Conservation (phyloP, 768 basidiomycete species). For the Candolleomyces aberdarensis region DNA sequence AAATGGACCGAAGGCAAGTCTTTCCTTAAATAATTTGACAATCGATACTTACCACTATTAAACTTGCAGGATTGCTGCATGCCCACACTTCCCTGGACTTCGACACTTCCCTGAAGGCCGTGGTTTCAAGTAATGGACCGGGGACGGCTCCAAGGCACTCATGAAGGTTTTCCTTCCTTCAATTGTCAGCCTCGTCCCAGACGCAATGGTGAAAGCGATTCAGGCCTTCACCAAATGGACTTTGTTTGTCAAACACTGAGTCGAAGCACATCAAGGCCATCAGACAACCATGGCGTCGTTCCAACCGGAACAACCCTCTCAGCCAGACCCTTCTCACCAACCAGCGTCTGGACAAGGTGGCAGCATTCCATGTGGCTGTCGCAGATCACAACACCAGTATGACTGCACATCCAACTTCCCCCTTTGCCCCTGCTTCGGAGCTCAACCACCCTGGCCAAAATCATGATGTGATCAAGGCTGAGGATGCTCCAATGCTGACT, state of each 20-base stretch:
- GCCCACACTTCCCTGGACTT: conserved; percentile 18
- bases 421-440: too few relatives aligned
- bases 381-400: neutral
- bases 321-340: conserved; percentile 21
- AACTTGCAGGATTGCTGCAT: conserved; percentile 14
- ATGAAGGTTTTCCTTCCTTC: conserved; percentile 29
- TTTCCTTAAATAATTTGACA: too few relatives aligned
- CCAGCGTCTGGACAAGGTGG: conserved; percentile 17
- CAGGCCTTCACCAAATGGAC: conserved; percentile 18
- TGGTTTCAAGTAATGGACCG: conserved; percentile 32
- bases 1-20: conserved; percentile 5
- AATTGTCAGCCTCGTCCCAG: conserved; percentile 14
- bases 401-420: too few relatives aligned
- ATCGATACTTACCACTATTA: too few relatives aligned
- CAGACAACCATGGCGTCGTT: conserved; percentile 6
- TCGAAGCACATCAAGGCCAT: conserved; percentile 20
- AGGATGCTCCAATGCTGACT: too few relatives aligned
- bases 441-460: too few relatives aligned
- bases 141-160: conserved; percentile 32
- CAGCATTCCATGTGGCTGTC: conserved; percentile 1
- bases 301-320: conserved; percentile 15
- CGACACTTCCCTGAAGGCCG: conserved; percentile 24
- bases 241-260: conserved; percentile 19
- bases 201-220: conserved; percentile 16
- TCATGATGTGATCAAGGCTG: too few relatives aligned